Conservation (phyloP, 345 rosid species). For the Lenwebbia sp. region DNA sequence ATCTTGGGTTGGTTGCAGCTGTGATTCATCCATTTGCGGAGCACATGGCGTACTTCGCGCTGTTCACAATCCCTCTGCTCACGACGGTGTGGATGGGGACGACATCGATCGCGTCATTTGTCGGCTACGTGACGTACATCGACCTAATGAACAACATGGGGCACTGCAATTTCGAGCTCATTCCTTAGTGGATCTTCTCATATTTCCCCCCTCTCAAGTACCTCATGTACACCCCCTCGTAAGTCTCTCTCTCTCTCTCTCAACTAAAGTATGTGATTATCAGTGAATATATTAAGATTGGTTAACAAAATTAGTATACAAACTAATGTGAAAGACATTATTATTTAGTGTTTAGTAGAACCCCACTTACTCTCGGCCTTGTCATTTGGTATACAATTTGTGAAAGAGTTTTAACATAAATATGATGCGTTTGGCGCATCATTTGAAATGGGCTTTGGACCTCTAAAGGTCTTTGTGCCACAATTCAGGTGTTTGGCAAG, state of each 20-base stretch:
- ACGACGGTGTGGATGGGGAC: neutral
- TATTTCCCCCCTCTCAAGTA: conserved; percentile 19
- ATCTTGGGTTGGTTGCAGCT: conserved; percentile 4
- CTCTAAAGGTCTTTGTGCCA: too few relatives aligned
- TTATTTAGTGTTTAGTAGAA: neutral
- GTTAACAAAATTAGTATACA: neutral
- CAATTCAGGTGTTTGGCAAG: too few relatives aligned
- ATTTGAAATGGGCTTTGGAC: too few relatives aligned
- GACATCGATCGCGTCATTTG: neutral
- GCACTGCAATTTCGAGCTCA: conserved; percentile 30
- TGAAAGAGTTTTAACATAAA: neutral
- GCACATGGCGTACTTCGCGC: conserved; percentile 9
- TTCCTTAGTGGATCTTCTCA: conserved; percentile 15
- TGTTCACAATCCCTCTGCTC: conserved; percentile 7
- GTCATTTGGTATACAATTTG: neutral
- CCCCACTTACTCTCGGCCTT: neutral
- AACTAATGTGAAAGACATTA: neutral
- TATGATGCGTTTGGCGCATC: too few relatives aligned
- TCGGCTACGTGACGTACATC: conserved; percentile 9
- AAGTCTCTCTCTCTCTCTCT: neutral
- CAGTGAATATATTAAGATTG: neutral
- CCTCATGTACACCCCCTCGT: conserved; percentile 26
- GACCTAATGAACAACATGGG: conserved; percentile 20
- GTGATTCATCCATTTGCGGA: conserved; percentile 29
- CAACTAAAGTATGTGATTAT: neutral